A percentile compares a stretch with the other conserved stretches of the same genome.
These are phyloP conservation scores for Boletales sp. DNA, from an alignment of 768 basidiomycete genomes.

Conservation along the genomic window DNA sequence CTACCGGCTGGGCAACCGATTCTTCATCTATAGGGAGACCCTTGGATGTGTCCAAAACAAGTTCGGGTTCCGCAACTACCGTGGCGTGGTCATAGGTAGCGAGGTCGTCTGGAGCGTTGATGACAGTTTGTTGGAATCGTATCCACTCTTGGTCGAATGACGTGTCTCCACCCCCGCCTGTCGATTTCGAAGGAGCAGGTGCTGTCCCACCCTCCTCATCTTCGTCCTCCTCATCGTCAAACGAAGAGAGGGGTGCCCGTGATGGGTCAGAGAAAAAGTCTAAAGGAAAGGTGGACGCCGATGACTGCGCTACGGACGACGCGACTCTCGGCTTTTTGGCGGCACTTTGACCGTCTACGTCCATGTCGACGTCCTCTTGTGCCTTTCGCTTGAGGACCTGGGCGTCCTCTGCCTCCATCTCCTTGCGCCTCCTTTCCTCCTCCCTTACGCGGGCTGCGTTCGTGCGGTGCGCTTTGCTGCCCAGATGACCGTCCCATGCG, in stretches of 20 bases:
- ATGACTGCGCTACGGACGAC: conserved; percentile 3
- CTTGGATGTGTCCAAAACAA: conserved; percentile 42
- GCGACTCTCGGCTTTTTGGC: conserved; percentile 30
- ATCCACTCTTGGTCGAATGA: conserved; percentile 70
- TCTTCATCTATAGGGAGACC: conserved; percentile 45
- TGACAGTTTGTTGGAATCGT: conserved; percentile 62
- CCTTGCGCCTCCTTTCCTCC: conserved; percentile 45
- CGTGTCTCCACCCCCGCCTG: conserved; percentile 11
- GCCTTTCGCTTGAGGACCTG: conserved; percentile 34
- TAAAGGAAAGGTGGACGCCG: conserved; percentile 43
- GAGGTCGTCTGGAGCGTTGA: conserved; percentile 39
- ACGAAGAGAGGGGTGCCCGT: conserved; percentile 38
- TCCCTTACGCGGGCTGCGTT: conserved; percentile 58
- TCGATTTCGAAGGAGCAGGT: not conserved
- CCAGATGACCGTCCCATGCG: conserved; percentile 86
- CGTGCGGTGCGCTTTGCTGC: conserved; percentile 73
- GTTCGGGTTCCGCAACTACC: conserved; percentile 62
- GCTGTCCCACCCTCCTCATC: conserved; percentile 25
- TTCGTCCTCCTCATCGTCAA: conserved; percentile 43
- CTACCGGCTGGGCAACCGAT: conserved; percentile 14
- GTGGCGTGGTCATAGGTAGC: conserved; percentile 70
- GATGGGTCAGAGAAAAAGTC: conserved; percentile 84
- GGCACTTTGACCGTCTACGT: conserved; percentile 22
- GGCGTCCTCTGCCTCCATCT: conserved; percentile 35
- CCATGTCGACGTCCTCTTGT: conserved; percentile 21